phyloP scores from a whole-genome alignment of 495 filamentous ascomycete species.

The Aspergillus bridgeri region DNA sequence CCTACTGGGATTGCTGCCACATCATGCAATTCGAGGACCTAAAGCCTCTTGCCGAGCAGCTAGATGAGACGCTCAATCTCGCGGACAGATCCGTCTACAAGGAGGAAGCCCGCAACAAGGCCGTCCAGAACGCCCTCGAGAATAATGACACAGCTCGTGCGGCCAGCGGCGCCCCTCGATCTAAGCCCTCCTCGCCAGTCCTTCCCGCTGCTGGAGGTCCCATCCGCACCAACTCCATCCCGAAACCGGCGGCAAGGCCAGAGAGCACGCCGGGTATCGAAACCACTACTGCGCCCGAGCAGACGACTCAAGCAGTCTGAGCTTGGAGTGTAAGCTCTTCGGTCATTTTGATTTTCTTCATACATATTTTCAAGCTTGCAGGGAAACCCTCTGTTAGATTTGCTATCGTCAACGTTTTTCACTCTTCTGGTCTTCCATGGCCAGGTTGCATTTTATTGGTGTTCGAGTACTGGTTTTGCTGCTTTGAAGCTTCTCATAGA shows the following conservation, averaged over 20 bases:
- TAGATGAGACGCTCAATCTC: slow-evolving; percentile 63
- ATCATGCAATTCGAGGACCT: slow-evolving; percentile 60
- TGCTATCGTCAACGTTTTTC: neutral
- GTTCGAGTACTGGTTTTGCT: neutral
- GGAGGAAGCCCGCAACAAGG: slow-evolving; percentile 35
- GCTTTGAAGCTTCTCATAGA: neutral
- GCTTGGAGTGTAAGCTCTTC: neutral
- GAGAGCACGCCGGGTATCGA: slow-evolving; percentile 16
- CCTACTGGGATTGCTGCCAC: slow-evolving; percentile 62
- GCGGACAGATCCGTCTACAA: slow-evolving; percentile 38
- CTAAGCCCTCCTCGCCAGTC: slow-evolving; percentile 28
- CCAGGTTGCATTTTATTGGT: neutral
- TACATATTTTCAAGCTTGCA: neutral
- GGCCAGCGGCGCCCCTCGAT: slow-evolving; percentile 33
- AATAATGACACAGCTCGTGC: slow-evolving; percentile 47
- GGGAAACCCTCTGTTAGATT: neutral
- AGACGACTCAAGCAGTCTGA: neutral
- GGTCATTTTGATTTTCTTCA: neutral
- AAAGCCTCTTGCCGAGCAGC: slow-evolving; percentile 51
- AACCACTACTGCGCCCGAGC: slow-evolving; percentile 19
- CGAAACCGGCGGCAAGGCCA: slow-evolving; percentile 24
- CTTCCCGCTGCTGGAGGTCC: slow-evolving; percentile 29
- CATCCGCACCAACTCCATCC: slow-evolving; percentile 38
- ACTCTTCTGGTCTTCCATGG: neutral
- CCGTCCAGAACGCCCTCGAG: slow-evolving; percentile 51